A percentile compares a stretch with the other conserved stretches of the same genome.
phyloP scores from a whole-genome alignment of 345 rosid genomes.

The Gossypium raimondii region DNA sequence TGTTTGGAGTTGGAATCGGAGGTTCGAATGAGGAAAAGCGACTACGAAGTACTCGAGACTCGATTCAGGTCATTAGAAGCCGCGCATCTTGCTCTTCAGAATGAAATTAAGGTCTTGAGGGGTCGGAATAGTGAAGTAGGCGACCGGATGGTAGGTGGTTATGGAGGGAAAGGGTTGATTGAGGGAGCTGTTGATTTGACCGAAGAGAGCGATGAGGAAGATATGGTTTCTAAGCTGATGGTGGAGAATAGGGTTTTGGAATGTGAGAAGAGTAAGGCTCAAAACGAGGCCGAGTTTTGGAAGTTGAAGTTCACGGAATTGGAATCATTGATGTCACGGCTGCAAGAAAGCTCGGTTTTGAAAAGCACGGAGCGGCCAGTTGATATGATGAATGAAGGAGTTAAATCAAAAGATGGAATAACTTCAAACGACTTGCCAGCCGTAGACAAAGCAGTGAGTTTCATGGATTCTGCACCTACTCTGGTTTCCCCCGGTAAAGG shows the following conservation, averaged over 20 bases:
- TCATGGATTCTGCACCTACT: constrained; percentile 1
- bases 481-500: neutral
- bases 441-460: neutral
- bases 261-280: constrained; percentile 46
- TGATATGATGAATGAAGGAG: constrained; percentile 21
- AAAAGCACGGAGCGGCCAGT: constrained; percentile 12
- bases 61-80: constrained; percentile 35
- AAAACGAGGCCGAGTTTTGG: constrained; percentile 44
- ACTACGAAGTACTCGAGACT: constrained; percentile 33
- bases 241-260: constrained; percentile 41
- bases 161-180: constrained; percentile 3
- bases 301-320: constrained; percentile 49
- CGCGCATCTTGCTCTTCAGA: constrained; percentile 26
- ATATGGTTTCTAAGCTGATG: constrained; percentile 37
- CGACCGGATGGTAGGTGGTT: neutral
- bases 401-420: neutral
- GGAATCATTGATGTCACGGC: constrained; percentile 23
- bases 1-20: constrained; percentile 40
- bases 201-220: constrained; percentile 30
- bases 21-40: constrained; percentile 27
- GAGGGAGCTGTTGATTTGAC: constrained; percentile 34
- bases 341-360: constrained; percentile 16
- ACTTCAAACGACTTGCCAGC: neutral
- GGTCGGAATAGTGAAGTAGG: constrained; percentile 14
- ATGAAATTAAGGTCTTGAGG: constrained; percentile 26